These are phyloP conservation scores for Quercus ilex DNA, from an alignment of 306 rosid genomes.

Conservation along the genomic window DNA sequence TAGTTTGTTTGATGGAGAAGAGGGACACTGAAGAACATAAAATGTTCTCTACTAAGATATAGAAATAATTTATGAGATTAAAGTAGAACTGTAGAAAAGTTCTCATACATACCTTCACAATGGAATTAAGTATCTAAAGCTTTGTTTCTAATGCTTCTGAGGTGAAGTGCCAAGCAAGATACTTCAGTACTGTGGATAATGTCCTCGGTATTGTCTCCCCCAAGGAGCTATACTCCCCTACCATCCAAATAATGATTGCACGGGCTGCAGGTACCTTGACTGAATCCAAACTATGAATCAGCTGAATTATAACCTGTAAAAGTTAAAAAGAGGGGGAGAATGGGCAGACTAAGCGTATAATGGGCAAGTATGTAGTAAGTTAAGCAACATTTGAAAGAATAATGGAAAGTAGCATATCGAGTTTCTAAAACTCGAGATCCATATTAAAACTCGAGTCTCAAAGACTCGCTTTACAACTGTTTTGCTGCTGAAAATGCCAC, in stretches of 20 bases:
- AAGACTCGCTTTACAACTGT: too few species aligned
- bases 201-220: conserved; percentile 78
- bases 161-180: conserved; percentile 78
- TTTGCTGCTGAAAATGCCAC: too few species aligned
- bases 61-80: conserved; percentile 2
- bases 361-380: too few species aligned
- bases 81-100: background rate
- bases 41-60: conserved; percentile 9
- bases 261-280: conserved; percentile 84
- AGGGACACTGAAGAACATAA: background rate
- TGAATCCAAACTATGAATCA: conserved; percentile 70
- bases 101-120: conserved; percentile 58
- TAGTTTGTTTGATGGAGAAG: background rate
- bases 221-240: conserved; percentile 84
- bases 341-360: too few species aligned
- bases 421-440: too few species aligned
- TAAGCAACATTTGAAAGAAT: too few species aligned
- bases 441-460: too few species aligned
- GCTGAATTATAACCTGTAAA: conserved; percentile 70
- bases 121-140: conserved; percentile 85
- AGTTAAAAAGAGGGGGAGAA: conserved; percentile 22
- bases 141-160: conserved; percentile 82
- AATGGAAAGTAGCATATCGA: too few species aligned
- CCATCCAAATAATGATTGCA: conserved; percentile 89
- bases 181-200: conserved; percentile 70